Conservation (phyloP, 108 stramenopile species). For the Thalassiosira profunda region DNA sequence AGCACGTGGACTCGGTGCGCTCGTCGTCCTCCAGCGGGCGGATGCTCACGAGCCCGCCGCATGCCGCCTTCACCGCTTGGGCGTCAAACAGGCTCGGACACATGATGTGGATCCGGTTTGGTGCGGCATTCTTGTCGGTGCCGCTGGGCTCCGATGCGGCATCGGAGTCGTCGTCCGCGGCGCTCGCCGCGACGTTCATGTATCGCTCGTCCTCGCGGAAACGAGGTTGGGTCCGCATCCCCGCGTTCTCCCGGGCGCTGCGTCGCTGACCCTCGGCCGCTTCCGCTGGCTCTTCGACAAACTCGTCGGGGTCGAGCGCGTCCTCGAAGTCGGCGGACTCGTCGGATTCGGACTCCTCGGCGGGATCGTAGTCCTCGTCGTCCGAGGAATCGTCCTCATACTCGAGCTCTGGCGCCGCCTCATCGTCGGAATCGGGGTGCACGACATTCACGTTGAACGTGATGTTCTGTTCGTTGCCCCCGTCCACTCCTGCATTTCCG, state of each 20-base stretch:
- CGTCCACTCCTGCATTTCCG: not conserved
- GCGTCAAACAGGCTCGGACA: not conserved
- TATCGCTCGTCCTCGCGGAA: not conserved
- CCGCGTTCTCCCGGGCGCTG: too few relatives aligned
- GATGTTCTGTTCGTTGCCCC: not conserved
- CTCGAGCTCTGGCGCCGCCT: not conserved
- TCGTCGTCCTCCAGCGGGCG: not conserved
- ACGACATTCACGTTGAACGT: not conserved
- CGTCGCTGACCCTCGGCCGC: not conserved
- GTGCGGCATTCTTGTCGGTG: too few relatives aligned
- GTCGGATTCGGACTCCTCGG: not conserved
- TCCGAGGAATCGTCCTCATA: too few relatives aligned
- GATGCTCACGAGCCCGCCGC: not conserved
- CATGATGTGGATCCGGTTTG: too few relatives aligned
- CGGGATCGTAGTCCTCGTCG: not conserved
- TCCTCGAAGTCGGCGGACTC: not conserved
- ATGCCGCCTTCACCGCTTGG: too few relatives aligned
- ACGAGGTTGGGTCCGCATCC: not conserved
- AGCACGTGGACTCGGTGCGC: not conserved
- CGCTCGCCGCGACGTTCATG: not conserved
- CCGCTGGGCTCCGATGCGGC: not conserved
- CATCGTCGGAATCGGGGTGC: not conserved
- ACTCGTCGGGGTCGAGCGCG: too few relatives aligned
- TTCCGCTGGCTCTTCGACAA: too few relatives aligned
- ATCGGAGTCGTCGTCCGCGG: not conserved